phyloP scores from a whole-genome alignment of 257 asterid genomes.

The Euphrasia confusa region DNA sequence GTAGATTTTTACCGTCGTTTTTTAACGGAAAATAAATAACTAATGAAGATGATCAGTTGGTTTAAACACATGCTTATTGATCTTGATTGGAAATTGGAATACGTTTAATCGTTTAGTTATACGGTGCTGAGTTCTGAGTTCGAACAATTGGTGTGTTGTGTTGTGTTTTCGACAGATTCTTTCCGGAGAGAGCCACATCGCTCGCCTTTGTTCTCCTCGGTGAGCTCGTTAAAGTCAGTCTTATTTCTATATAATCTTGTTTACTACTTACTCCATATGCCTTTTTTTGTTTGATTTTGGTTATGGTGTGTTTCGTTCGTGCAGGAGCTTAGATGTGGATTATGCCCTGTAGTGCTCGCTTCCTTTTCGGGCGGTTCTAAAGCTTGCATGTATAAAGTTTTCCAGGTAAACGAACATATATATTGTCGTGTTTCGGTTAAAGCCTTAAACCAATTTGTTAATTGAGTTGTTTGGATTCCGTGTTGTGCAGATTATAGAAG shows the following conservation, averaged over 20 bases:
- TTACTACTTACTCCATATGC: too few relatives aligned
- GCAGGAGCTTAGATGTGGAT: slow-evolving; percentile 64
- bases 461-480: slow-evolving; percentile 13
- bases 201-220: background rate
- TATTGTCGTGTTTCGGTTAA: slow-evolving; percentile 1
- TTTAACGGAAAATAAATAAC: too few relatives aligned
- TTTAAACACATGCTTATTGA: too few relatives aligned
- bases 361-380: slow-evolving; percentile 84
- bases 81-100: too few relatives aligned
- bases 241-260: background rate
- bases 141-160: background rate
- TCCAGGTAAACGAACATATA: slow-evolving; percentile 49
- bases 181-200: too few relatives aligned
- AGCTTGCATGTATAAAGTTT: slow-evolving; percentile 88
- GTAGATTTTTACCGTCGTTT: too few relatives aligned
- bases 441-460: slow-evolving; percentile 8
- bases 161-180: slow-evolving; percentile 17
- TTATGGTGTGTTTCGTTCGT: background rate
- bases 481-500: slow-evolving; percentile 65
- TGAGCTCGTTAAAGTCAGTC: background rate
- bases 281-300: too few relatives aligned
- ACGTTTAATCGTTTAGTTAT: too few relatives aligned
- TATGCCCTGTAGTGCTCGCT: slow-evolving; percentile 71
- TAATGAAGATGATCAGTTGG: too few relatives aligned
- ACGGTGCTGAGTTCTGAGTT: background rate